Base-by-base conservation (phyloP, 2,329 filamentous ascomycete species). In the Colletotrichum viniferum region DNA sequence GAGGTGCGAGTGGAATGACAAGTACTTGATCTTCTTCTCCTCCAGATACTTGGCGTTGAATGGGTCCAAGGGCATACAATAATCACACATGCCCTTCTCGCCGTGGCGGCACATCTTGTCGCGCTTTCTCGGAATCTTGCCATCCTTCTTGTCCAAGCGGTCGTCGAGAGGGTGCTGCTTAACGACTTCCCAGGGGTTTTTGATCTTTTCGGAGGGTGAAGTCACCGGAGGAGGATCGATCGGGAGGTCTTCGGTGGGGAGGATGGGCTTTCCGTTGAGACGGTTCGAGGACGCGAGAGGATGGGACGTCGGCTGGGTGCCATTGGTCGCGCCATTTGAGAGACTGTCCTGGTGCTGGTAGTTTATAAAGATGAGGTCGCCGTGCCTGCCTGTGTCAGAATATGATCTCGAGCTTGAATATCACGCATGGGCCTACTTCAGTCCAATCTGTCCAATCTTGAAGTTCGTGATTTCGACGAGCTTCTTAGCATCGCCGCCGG, bases 11-110 rank as follows among this genome's bases (percentile, higher is more conserved):
- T 99, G 97, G 86, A 98, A 98, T 1, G 97, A 98, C 32, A 97
- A 89, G 84, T 99, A 98, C 85, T 99, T 99, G 90, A 99, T 98
- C 89, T 98, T 98, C 89, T 96, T 97, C 80, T 99, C 96, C 34
- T 92, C 91, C 21, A 99, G 90, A 80, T 98, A 98, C 71, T 92
- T 92, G n/a, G 94, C 85, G 81, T 97, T 93, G 85, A 98, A 99
- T 1, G 97, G 97, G 81, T 99, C 97, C 66, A 98, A 87, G 0
- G 97, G 97, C 92, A 98, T 98, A 87, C 97, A 99, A 86, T 98
- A 97, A 86, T 99, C 97, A 85, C 97, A 99, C 97, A 99, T 99
- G 83, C 97, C 97, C 86, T 98, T 98, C 67, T 94, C 93, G 2
- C 96, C 96, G 83, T 99, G 97, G 77, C 95, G 93, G 87, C 97